Evolutionary conservation across 108 stramenopile genomes (phyloP), one percentile per base, ranked within the genome.

Genomic region (Cylindrotheca fusiformis): DNA sequence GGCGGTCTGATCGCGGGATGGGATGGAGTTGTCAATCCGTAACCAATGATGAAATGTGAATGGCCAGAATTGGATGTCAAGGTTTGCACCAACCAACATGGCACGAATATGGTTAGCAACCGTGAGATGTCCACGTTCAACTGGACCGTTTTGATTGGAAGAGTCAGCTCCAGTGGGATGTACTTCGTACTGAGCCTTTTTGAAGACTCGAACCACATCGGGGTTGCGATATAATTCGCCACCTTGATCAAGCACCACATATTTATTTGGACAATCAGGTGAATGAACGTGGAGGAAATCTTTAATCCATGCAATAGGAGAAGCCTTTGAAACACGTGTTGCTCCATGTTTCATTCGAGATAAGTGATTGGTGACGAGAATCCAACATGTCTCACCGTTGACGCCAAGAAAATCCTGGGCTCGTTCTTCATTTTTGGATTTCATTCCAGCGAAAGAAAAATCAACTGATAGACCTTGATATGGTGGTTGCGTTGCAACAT

Each of bases 201-300:
- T n/a, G n/a, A n/a, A n/a, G n/a, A n/a, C n/a, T n/a, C n/a, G 26
- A n/a, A 32, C 53, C n/a, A n/a, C n/a, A n/a, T n/a, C n/a, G n/a
- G n/a, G n/a, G n/a, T n/a, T n/a, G n/a, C n/a, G n/a, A n/a, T 57
- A 63, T 17, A 71, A 33, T 65, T 71, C 69, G 2, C 69, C 62
- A 27, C 63, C 62, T 36, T 63, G 69, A 44, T 71, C 69, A 3
- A n/a, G n/a, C n/a, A n/a, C n/a, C n/a, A n/a, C n/a, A n/a, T n/a
- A n/a, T n/a, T n/a, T n/a, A n/a, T n/a, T n/a, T n/a, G n/a, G n/a
- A n/a, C n/a, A n/a, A n/a, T n/a, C n/a, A n/a, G n/a, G n/a, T n/a
- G n/a, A n/a, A n/a, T n/a, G n/a, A n/a, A n/a, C n/a, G n/a, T n/a
- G n/a, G n/a, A n/a, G n/a, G n/a, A n/a, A n/a, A n/a, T n/a, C n/a